Evolutionary conservation across 495 filamentous ascomycete genomes (phyloP).

Genomic region (Lophiostoma macrostomum): DNA sequence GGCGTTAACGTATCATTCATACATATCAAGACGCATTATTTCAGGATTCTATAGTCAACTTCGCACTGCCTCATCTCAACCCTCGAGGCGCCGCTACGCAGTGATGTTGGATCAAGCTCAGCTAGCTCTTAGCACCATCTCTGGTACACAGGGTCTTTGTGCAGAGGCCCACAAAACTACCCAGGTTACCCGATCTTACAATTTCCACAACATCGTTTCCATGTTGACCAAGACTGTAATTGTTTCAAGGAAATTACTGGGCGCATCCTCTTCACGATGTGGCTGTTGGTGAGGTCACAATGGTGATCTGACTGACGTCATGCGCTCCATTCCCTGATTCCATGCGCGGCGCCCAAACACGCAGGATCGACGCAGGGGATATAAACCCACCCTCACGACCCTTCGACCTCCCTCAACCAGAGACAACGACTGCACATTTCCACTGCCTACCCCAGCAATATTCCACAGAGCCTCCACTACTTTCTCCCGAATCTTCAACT

Average conservation of each 20-base stretch:
- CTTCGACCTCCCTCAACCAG: too few relatives aligned
- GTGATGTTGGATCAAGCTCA: constrained; percentile 4
- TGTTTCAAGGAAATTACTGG: too few relatives aligned
- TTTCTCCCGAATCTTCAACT: background rate
- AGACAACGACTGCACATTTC: background rate
- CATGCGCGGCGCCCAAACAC: too few relatives aligned
- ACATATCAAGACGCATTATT: too few relatives aligned
- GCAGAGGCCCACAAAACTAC: background rate
- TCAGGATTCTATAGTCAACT: background rate
- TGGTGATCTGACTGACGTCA: too few relatives aligned
- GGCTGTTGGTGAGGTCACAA: too few relatives aligned
- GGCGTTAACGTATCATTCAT: too few relatives aligned
- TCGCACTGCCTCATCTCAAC: background rate
- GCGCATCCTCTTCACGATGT: too few relatives aligned
- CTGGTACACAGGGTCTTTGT: background rate
- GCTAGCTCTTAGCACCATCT: background rate
- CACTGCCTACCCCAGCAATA: background rate
- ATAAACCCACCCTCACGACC: too few relatives aligned
- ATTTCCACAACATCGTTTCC: background rate
- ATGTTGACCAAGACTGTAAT: background rate
- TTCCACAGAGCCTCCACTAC: background rate
- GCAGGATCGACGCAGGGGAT: too few relatives aligned
- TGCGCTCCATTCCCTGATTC: too few relatives aligned
- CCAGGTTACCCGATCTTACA: background rate
- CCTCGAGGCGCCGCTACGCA: background rate